These are phyloP conservation scores for Metschnikowia matae DNA, from an alignment of 805 yeast genomes.

Conservation along the genomic window DNA sequence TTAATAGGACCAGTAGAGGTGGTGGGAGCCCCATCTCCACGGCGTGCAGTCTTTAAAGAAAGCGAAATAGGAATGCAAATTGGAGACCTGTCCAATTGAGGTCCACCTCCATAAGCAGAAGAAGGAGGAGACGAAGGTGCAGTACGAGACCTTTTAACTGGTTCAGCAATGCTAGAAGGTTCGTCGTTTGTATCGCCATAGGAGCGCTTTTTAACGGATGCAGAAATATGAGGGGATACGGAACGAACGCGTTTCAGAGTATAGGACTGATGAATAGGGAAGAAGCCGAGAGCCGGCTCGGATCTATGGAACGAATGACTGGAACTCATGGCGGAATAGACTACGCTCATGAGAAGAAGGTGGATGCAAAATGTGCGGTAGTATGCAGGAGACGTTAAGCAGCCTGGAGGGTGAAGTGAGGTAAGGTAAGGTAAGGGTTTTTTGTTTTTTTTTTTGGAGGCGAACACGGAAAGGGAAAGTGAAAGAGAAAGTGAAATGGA, in stretches of 20 bases:
- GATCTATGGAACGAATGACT: background rate
- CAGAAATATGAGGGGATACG: background rate
- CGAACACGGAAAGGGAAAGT: no score
- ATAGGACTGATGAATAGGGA: background rate
- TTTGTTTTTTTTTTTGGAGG: background rate
- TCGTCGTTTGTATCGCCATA: constrained; percentile 20
- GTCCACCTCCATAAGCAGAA: background rate
- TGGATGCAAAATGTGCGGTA: constrained; percentile 1
- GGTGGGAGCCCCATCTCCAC: no score
- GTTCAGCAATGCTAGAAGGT: background rate
- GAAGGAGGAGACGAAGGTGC: constrained; percentile 16
- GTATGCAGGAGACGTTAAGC: background rate
- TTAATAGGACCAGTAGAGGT: constrained; percentile 9
- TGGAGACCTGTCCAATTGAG: background rate
- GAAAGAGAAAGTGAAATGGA: no score
- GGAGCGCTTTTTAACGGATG: constrained; percentile 24
- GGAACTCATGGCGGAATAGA: background rate
- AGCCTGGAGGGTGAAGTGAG: background rate
- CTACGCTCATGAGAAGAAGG: background rate
- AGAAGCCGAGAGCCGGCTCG: constrained; percentile 5
- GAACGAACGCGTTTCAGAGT: background rate
- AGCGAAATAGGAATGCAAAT: background rate
- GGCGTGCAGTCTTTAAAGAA: background rate
- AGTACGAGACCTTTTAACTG: constrained; percentile 9
- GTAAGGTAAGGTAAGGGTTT: no score